phyloP scores from a whole-genome alignment of 2,329 filamentous ascomycete genomes.

The Aspergillus fischeri region DNA sequence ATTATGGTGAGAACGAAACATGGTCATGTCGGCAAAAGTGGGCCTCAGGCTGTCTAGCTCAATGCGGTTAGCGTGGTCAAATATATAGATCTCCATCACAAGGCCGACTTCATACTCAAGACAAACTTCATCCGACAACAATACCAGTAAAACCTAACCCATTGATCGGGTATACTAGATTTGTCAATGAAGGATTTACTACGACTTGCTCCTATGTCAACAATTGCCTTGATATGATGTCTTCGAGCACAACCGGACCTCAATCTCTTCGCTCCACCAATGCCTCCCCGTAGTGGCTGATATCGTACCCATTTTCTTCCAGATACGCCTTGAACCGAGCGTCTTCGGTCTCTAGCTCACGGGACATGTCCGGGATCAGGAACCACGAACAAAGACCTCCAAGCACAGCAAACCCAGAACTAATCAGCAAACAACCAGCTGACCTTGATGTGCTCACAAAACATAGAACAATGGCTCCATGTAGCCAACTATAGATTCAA shows the following conservation, averaged over 20 bases:
- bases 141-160: too few relatives aligned
- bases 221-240: conserved; percentile 19
- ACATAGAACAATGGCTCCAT: too few relatives aligned
- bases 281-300: too few relatives aligned
- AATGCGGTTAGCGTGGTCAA: not conserved
- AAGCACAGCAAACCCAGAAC: conserved; percentile 46
- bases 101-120: not conserved
- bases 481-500: too few relatives aligned
- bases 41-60: not conserved
- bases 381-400: conserved; percentile 45
- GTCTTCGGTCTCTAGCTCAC: conserved; percentile 44
- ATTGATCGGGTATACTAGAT: too few relatives aligned
- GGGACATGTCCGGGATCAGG: conserved; percentile 44
- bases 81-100: not conserved
- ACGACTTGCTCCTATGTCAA: too few relatives aligned
- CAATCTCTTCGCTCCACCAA: conserved; percentile 9
- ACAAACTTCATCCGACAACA: too few relatives aligned
- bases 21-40: not conserved
- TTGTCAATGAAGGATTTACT: too few relatives aligned
- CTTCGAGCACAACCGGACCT: conserved; percentile 17
- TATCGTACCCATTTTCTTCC: conserved; percentile 12
- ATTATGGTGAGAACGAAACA: not conserved
- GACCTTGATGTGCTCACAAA: too few relatives aligned
- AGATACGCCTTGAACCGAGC: conserved; percentile 44
- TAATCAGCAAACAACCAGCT: conserved; percentile 35